Base-by-base conservation (phyloP, 805 yeast species). In the Nakazawaea laoshanensis region DNA sequence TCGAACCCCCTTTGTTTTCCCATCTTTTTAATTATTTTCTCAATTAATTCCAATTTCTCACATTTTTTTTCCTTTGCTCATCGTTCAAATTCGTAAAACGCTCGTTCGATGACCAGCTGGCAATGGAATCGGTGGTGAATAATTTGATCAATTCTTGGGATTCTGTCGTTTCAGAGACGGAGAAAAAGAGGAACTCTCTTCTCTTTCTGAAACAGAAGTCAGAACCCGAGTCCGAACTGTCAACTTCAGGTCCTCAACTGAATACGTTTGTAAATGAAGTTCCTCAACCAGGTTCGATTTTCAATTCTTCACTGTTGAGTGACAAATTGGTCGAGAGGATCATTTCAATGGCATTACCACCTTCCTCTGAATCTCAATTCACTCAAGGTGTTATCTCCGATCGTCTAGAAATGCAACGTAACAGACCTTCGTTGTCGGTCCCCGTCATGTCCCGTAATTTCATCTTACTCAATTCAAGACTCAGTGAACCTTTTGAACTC, bases 251-350 rank as follows among this genome's bases (percentile, higher is more conserved):
- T n/a, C n/a, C n/a, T n/a, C n/a, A n/a, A n/a, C n/a, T n/a, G n/a
- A n/a, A n/a, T n/a, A n/a, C n/a, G n/a, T n/a, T n/a, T n/a, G n/a
- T n/a, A n/a, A n/a, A n/a, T n/a, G n/a, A n/a, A n/a, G n/a, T n/a
- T n/a, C n/a, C n/a, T n/a, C n/a, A n/a, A n/a, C n/a, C 11, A 8
- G 23, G 18, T 15, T 25, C 30, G 4, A 29, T 38, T 5, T 33
- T 38, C 48, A 12, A 42, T 48, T 28, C 61, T 47, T 36, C 61
- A 52, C 47, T 43, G 38, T 47, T 81, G 48, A 65, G 83, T 0
- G 94, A 85, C 43, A 77, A 77, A 35, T 53, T 85, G 35, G 68
- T 85, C 42, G 95, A 86, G 46, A 70, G 76, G 46, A 59, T 84
- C 31, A 56, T 85, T 6, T 61, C 75, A 15, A 73, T 83, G 77